Base-by-base conservation (phyloP, 148 eudicot genomes). In the Spergularia marina region DNA sequence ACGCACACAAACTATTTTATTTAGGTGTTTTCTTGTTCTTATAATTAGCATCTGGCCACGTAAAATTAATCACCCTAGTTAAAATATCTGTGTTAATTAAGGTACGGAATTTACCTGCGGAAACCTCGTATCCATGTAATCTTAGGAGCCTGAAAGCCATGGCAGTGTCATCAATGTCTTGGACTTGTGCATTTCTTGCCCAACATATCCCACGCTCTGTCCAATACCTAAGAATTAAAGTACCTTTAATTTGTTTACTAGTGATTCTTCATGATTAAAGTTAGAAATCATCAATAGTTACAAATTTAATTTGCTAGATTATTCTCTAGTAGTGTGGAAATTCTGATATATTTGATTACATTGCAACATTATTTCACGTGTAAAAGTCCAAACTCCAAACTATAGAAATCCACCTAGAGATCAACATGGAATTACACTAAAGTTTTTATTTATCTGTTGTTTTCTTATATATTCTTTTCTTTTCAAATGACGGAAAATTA, bases 131-230 rank as follows among this genome's bases (percentile, higher is more conserved):
- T 10, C 98, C 96, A 71, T 89, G 93, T 79, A 87, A 72, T 68
- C 98, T 84, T 12, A 93, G 76, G 53, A 90, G 85, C 66, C 96
- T 83, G 70, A 93, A 93, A 8, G 83, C 98, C 98, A 93, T 93
- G 25, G 98, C 91, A 0, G 98, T 90, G 74, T 90, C 98, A 77
- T 93, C 98, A 58, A 93, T 86, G 77, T 90, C 96, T 34, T 89
- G 88, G 39, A 93, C 87, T 6, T 64, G 74, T 16, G 90, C 85
- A 63, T 93, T 85, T 81, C 89, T 93, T 15, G 96, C 96, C 98
- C 98, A 93, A 66, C 98, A 86, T 13, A 93, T 93, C 49, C 98
- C 98, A 60, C 82, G 65, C 21, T 85, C 74, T 13, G 91, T 85
- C 96, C 96, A 93, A 80, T 86, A 74, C 69, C 98, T 92, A 81